Base-by-base conservation (phyloP, 176 grass and related monocot genomes). In the Pontederia paniculata region DNA sequence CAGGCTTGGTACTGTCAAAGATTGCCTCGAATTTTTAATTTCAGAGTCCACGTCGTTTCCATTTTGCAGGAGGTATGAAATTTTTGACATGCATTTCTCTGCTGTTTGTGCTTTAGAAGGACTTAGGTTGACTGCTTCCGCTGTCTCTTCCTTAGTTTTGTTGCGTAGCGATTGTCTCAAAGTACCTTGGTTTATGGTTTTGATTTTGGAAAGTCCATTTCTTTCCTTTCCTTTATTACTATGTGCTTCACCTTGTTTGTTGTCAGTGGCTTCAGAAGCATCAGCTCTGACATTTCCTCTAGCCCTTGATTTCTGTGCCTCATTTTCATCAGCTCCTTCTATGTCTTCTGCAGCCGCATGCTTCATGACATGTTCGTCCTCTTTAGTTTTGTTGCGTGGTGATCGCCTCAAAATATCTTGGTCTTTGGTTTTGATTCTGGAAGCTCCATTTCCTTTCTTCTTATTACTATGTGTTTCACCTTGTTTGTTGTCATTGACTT, bases 391-490 rank as follows among this genome's bases (percentile, higher is more conserved):
- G 47, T 22, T 50, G 23, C 44, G 46, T 50, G 48, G 68, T 49
- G 31, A 58, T 54, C 60, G 55, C 52, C 60, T 71, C 42, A 10
- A 48, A 68, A 20, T 9, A 11, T 76, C 19, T 63, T 22, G 59
- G 49, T 77, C 74, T 74, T 43, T 72, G 44, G 9, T 59, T 73
- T 81, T 71, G 23, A 55, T 67, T 63, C 62, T 48, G 44, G 74
- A 78, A 50, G 56, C 46, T 50, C 60, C 76, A 20, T 19, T 42
- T 80, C 50, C 57, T 63, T 49, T 25, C 58, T 57, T 31, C 42
- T 66, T 50, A 17, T 28, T 57, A 45, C 15, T 41, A 31, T 48
- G 12, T 41, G 28, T 37, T 37, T 37, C 28, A 17, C 50, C 9
- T 50, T 58, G 53, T 17, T 37, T 17, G 17, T 13, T 37, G 22